Evolutionary conservation across 1,284 basidiomycete genomes (phyloP), one percentile per base, ranked within the genome.

Genomic region (Trichosporon sp.): DNA sequence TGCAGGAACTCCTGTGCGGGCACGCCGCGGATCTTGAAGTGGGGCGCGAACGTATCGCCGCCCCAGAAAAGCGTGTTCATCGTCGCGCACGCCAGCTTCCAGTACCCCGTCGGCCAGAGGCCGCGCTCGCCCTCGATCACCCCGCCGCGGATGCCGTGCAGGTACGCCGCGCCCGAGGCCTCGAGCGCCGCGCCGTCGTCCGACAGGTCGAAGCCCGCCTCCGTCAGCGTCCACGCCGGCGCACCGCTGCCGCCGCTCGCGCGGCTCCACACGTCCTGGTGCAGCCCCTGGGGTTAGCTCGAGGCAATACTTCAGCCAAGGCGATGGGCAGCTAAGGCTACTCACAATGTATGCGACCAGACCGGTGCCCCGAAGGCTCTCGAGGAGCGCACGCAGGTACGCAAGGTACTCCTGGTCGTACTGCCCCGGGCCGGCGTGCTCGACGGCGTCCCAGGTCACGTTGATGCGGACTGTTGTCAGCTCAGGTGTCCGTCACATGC

Each of bases 251-350:
- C 97, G 18, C 96, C 97, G 8, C 89, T 90, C 76, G 95, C 94
- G 5, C 95, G 89, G 1, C 93, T 97, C 93, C 95, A 99, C 29
- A 98, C 94, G 77, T 95, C 93, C 83, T 95, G 93, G 77, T 95
- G 93, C 66, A 94, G 79, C 1, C 88, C 88, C 82, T 82, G 62
- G n/a, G 4, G 62, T 62, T 32, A 53, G 64, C 32, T 18, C 1
- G 27, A 23, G 15, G 34, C 29, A 44, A 58, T 2, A 15, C 35
- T 35, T 3, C 34, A 6, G 34, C 12, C 7, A 42, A 7, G 6
- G 11, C 5, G 38, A 4, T 6, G 13, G 38, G 9, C 5, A 32
- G 38, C 15, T 18, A 42, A 38, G 29, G 25, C 0, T 89, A 94
- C 95, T 92, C 6, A 88, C 89, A 15, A 99, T 87, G 76, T 96